A percentile compares a stretch with the other conserved stretches of the same genome.
phyloP scores from a whole-genome alignment of 306 rosid species.

The Bauhinia variegata region DNA sequence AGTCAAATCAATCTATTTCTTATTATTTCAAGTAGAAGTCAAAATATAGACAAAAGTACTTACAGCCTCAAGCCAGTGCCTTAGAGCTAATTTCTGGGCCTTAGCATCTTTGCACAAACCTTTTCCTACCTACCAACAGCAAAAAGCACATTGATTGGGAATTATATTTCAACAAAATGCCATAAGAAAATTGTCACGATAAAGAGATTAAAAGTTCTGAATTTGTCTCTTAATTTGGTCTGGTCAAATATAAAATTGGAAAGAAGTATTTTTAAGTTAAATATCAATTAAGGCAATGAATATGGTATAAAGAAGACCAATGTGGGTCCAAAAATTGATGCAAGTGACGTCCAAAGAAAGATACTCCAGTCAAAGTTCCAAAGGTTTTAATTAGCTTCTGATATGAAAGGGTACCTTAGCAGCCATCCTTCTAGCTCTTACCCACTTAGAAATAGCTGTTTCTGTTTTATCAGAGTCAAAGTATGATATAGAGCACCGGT shows the following conservation, averaged over 20 bases:
- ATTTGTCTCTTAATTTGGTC: conserved; percentile 32
- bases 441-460: conserved; percentile 75
- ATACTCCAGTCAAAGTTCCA: conserved; percentile 16
- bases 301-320: conserved; percentile 19
- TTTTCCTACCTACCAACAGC: conserved; percentile 77
- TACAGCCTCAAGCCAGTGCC: conserved; percentile 98
- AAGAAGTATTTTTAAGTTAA: conserved; percentile 22
- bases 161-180: conserved; percentile 4
- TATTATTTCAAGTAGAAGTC: background rate
- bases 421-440: conserved; percentile 74
- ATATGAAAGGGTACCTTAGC: conserved; percentile 65
- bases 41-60: conserved; percentile 39
- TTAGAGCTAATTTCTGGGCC: conserved; percentile 75
- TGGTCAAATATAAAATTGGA: conserved; percentile 39
- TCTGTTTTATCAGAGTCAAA: conserved; percentile 65
- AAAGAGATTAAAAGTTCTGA: conserved; percentile 36
- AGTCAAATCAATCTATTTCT: background rate
- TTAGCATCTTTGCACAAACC: conserved; percentile 82
- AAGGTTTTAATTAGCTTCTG: conserved; percentile 16
- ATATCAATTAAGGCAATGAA: background rate
- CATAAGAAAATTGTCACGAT: conserved; percentile 25
- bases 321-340: conserved; percentile 19
- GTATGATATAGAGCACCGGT: conserved; percentile 56
- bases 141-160: background rate
- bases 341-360: conserved; percentile 17